Conservation (phyloP, 306 rosid species). For the Senna tora region DNA sequence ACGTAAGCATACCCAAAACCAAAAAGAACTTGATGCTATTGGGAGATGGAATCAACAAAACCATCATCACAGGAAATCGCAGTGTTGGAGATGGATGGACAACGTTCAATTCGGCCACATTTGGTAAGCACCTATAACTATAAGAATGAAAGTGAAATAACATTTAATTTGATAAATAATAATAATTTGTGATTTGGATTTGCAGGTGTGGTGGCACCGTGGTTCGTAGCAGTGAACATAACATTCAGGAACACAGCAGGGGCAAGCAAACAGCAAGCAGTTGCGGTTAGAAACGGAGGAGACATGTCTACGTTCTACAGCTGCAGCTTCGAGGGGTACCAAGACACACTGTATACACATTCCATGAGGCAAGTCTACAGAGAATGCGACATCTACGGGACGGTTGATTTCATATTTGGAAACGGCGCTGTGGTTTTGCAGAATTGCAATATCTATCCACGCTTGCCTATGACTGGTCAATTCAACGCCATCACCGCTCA, state of each 20-base stretch:
- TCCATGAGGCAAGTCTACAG: conserved; percentile 74
- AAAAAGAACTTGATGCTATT: conserved; percentile 69
- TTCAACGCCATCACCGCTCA: conserved; percentile 68
- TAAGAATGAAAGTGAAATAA: too few species aligned
- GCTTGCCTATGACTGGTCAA: conserved; percentile 55
- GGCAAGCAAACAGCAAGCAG: conserved; percentile 75
- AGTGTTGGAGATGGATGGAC: conserved; percentile 76
- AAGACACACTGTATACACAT: conserved; percentile 75
- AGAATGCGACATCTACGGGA: conserved; percentile 81
- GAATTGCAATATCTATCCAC: conserved; percentile 58
- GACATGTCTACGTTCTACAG: conserved; percentile 64
- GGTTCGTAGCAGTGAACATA: too few species aligned
- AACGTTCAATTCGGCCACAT: conserved; percentile 80
- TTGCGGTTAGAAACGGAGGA: conserved; percentile 70
- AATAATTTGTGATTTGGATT: too few species aligned
- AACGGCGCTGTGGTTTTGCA: conserved; percentile 62
- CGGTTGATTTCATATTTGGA: conserved; percentile 77
- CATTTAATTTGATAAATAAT: too few species aligned
- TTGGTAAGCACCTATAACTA: conserved; percentile 51
- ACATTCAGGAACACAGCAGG: conserved; percentile 54
- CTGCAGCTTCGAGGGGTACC: conserved; percentile 41
- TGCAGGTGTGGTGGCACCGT: conserved; percentile 30
- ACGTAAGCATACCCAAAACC: conserved; percentile 57
- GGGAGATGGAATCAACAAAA: conserved; percentile 78
- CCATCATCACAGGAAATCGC: conserved; percentile 71